phyloP scores from a whole-genome alignment of 2,329 filamentous ascomycete genomes.

The Arachnopeziza araneosa region DNA sequence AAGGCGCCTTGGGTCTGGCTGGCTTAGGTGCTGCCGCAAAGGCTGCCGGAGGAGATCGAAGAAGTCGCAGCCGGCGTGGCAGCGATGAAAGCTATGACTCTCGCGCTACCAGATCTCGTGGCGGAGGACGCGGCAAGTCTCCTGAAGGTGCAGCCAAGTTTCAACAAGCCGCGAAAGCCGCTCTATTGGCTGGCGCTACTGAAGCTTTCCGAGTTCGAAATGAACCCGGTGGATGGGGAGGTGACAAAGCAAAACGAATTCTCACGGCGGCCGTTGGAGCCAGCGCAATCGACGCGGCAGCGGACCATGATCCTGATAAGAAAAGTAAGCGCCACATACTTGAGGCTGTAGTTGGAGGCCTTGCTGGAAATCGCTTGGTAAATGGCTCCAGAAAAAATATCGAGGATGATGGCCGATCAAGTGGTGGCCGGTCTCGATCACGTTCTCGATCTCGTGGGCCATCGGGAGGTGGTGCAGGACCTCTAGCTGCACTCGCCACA shows the following conservation, averaged over 20 bases:
- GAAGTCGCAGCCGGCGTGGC: slow-evolving; percentile 35
- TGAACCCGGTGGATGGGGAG: slow-evolving; percentile 82
- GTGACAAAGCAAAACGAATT: slow-evolving; percentile 86
- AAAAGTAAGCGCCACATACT: slow-evolving; percentile 79
- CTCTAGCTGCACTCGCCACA: slow-evolving; percentile 57
- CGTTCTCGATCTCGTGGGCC: slow-evolving; percentile 50
- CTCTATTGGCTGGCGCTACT: slow-evolving; percentile 80
- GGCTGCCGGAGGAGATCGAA: slow-evolving; percentile 45
- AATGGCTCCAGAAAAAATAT: slow-evolving; percentile 70
- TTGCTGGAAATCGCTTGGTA: slow-evolving; percentile 78
- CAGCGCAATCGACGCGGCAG: slow-evolving; percentile 74
- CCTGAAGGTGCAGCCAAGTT: slow-evolving; percentile 54
- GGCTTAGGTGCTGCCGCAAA: slow-evolving; percentile 58
- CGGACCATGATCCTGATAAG: slow-evolving; percentile 59
- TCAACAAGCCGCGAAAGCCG: slow-evolving; percentile 85
- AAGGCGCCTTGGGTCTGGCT: slow-evolving; percentile 56
- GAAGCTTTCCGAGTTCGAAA: slow-evolving; percentile 90
- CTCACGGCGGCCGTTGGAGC: slow-evolving; percentile 83
- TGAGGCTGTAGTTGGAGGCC: slow-evolving; percentile 82
- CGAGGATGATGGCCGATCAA: slow-evolving; percentile 38
- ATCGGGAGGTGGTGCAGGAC: slow-evolving; percentile 39
- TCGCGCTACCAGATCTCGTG: slow-evolving; percentile 38
- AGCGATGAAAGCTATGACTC: slow-evolving; percentile 35
- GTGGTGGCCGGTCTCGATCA: slow-evolving; percentile 65
- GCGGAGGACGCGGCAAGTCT: slow-evolving; percentile 44